phyloP scores from a whole-genome alignment of 1,139 yeast species.

The Pichia sp. region DNA sequence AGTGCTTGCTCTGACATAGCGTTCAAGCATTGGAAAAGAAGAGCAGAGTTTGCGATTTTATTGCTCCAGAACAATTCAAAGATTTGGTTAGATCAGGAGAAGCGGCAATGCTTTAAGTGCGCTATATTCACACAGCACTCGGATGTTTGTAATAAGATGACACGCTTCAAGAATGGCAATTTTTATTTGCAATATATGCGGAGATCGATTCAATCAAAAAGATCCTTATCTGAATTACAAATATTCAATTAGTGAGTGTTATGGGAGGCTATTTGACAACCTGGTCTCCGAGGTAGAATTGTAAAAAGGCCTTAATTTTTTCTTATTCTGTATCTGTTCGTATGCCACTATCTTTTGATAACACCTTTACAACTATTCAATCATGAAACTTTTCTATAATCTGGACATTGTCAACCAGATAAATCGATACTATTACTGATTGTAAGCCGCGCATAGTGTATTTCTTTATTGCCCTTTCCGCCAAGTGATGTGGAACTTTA shows the following conservation, averaged over 20 bases:
- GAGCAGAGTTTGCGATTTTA: conserved; percentile 43
- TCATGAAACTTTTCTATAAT: too few species aligned
- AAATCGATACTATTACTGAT: too few species aligned
- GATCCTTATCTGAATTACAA: conserved; percentile 57
- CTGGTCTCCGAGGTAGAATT: conserved; percentile 36
- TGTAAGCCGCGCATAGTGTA: neutral
- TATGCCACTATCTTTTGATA: too few species aligned
- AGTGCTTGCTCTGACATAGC: conserved; percentile 32
- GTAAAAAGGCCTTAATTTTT: neutral
- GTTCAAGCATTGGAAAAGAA: conserved; percentile 46
- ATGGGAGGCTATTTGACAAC: conserved; percentile 53
- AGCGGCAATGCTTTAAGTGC: conserved; percentile 55
- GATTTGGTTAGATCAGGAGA: conserved; percentile 40
- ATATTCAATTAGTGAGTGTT: conserved; percentile 42
- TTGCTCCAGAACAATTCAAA: conserved; percentile 47
- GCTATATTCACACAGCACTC: conserved; percentile 49
- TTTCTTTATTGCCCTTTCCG: too few species aligned
- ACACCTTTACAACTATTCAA: too few species aligned
- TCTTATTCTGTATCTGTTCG: too few species aligned
- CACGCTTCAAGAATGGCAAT: conserved; percentile 48
- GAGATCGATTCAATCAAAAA: conserved; percentile 35
- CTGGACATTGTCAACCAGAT: too few species aligned
- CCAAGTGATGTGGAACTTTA: too few species aligned
- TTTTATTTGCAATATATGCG: conserved; percentile 56
- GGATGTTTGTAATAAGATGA: conserved; percentile 70